A percentile compares a stretch with the other conserved stretches of the same genome.
Evolutionary conservation across 139 green algal species (phyloP).

Genomic region (Tetradesmus obliquus): DNA sequence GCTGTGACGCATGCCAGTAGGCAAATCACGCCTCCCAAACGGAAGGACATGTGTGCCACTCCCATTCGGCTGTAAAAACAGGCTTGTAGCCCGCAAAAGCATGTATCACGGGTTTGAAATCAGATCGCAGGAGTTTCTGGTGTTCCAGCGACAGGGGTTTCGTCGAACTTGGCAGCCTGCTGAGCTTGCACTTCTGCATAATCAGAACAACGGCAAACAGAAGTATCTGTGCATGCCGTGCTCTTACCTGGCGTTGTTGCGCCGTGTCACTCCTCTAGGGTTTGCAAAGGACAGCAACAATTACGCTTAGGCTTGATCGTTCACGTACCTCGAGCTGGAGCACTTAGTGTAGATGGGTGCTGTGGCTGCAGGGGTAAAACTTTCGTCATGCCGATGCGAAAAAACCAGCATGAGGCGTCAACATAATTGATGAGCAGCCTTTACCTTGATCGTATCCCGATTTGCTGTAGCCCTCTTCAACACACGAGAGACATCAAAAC

Average conservation of each 20-base stretch:
- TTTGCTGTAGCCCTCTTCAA: not conserved
- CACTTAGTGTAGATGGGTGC: no score
- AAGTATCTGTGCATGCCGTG: not conserved
- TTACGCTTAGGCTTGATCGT: not conserved
- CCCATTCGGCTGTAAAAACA: not conserved
- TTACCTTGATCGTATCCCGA: not conserved
- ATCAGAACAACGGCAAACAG: no score
- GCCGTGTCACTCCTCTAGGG: not conserved
- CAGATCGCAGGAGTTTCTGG: no score
- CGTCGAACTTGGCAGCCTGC: not conserved
- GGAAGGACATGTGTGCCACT: not conserved
- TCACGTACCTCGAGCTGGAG: no score
- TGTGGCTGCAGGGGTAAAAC: not conserved
- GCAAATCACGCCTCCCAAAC: not conserved
- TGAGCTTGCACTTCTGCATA: no score
- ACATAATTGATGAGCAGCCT: not conserved
- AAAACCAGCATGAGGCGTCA: not conserved
- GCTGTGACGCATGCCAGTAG: not conserved
- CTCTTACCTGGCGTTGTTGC: not conserved
- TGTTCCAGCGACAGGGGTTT: not conserved
- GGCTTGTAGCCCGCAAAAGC: no score
- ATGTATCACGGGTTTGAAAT: no score
- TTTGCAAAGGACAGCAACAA: not conserved
- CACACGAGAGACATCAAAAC: not conserved
- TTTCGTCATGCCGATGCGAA: not conserved